These are phyloP conservation scores for Stagonosporopsis rhizophila DNA, from an alignment of 2,329 filamentous ascomycete genomes.

Conservation along the genomic window DNA sequence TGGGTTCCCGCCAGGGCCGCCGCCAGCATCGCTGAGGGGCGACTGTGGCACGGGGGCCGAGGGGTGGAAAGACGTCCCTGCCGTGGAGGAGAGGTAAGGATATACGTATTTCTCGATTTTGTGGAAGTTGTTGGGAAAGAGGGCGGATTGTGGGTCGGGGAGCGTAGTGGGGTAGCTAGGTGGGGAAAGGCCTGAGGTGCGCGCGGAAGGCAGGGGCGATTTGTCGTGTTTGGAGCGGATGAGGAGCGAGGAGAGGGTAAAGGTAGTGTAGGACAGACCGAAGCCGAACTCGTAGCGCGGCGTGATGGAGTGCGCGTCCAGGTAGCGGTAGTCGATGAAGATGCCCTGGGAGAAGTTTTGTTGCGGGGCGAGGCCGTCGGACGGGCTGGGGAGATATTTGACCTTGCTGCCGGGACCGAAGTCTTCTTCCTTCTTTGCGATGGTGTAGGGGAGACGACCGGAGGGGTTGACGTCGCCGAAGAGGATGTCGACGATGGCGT, in stretches of 20 bases:
- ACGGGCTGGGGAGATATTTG: constrained; percentile 69
- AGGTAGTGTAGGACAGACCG: constrained; percentile 81
- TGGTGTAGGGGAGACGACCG: constrained; percentile 87
- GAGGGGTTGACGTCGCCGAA: constrained; percentile 80
- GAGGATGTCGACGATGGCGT: constrained; percentile 79
- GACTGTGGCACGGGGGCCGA: constrained; percentile 65
- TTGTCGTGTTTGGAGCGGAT: constrained; percentile 55
- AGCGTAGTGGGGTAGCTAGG: constrained; percentile 61
- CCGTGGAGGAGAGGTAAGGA: constrained; percentile 67
- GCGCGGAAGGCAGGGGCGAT: constrained; percentile 39
- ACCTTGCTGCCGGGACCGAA: constrained; percentile 77
- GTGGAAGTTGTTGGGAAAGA: constrained; percentile 69
- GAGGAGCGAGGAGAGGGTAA: constrained; percentile 66
- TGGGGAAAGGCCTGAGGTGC: constrained; percentile 46
- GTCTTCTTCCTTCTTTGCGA: constrained; percentile 75
- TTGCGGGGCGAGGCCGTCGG: constrained; percentile 70
- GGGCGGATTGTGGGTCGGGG: constrained; percentile 62
- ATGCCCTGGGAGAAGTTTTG: constrained; percentile 84
- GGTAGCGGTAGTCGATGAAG: constrained; percentile 88
- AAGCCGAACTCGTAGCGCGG: constrained; percentile 88
- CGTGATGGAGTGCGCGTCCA: constrained; percentile 76
- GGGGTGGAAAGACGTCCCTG: constrained; percentile 56
- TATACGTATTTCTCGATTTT: constrained; percentile 74
- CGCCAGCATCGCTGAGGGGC: constrained; percentile 68
- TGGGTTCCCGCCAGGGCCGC: constrained; percentile 72